These are phyloP conservation scores for Debaryomyces sp. DNA, from an alignment of 1,139 yeast species.

Conservation along the genomic window DNA sequence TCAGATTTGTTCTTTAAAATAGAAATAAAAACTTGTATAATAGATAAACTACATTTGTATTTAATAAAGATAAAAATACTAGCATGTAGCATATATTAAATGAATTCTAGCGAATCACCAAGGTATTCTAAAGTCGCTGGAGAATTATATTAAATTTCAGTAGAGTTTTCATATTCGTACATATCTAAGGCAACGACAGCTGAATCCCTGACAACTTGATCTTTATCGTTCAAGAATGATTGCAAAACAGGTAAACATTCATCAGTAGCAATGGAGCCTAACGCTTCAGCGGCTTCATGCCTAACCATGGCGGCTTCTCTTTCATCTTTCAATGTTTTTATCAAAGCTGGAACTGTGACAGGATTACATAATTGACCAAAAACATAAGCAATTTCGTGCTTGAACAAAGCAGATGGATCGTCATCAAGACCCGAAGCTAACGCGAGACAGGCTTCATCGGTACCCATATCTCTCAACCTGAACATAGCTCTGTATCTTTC, in stretches of 20 bases:
- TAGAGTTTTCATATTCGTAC: slow-evolving; percentile 94
- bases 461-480: slow-evolving; percentile 91
- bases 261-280: slow-evolving; percentile 96
- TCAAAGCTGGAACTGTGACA: slow-evolving; percentile 83
- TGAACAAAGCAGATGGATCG: slow-evolving; percentile 90
- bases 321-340: slow-evolving; percentile 75
- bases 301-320: slow-evolving; percentile 97
- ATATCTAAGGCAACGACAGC: slow-evolving; percentile 97
- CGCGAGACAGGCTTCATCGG: slow-evolving; percentile 90
- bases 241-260: slow-evolving; percentile 89
- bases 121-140: slow-evolving; percentile 17
- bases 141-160: slow-evolving; percentile 78
- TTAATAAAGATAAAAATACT: slow-evolving; percentile 2
- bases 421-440: slow-evolving; percentile 79
- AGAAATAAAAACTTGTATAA: slow-evolving; percentile 5
- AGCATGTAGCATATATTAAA: slow-evolving; percentile 5
- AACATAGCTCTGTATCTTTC: slow-evolving; percentile 99
- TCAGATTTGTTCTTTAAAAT: background rate
- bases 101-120: background rate
- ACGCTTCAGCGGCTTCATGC: slow-evolving; percentile 99
- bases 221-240: slow-evolving; percentile 76
- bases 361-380: slow-evolving; percentile 97
- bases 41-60: slow-evolving; percentile 12
- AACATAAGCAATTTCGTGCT: slow-evolving; percentile 97
- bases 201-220: slow-evolving; percentile 90